Conservation (phyloP, 169 alveolate species). For the Plasmodium gonderi region DNA sequence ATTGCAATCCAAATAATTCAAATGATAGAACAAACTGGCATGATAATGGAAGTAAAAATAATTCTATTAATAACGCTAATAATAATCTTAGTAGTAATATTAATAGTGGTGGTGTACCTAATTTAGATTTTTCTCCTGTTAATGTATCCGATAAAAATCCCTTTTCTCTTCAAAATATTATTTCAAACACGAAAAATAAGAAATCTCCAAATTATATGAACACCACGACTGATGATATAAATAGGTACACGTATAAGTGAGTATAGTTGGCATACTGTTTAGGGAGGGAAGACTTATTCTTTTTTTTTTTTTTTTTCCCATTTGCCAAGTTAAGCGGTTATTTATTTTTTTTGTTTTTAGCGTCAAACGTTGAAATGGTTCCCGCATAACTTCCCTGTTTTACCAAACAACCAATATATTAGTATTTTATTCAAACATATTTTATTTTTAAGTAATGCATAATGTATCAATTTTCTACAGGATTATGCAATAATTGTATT, state of each 20-base stretch:
- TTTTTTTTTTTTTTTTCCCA: background rate
- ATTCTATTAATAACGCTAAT: background rate
- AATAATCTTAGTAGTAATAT: background rate
- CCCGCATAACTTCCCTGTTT: no score
- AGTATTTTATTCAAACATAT: no score
- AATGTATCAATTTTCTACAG: no score
- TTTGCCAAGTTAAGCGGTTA: background rate
- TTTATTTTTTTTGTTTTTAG: no score
- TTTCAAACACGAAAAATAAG: slow-evolving; percentile 11
- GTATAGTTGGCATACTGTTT: background rate
- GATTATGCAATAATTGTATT: background rate
- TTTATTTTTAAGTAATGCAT: no score
- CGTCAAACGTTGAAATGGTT: no score
- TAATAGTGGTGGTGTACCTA: slow-evolving; percentile 1
- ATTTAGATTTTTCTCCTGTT: slow-evolving; percentile 48
- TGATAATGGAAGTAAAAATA: slow-evolving; percentile 4
- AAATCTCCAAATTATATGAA: slow-evolving; percentile 16
- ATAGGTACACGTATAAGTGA: slow-evolving; percentile 14
- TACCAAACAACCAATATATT: no score
- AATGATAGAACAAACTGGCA: slow-evolving; percentile 41
- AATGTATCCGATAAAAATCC: slow-evolving; percentile 75
- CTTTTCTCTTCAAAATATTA: slow-evolving; percentile 66
- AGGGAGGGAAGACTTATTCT: background rate
- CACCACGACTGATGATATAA: slow-evolving; percentile 6
- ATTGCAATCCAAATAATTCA: slow-evolving; percentile 28